phyloP scores from a whole-genome alignment of 352 stramenopile species.

The Phytophthora quininea region DNA sequence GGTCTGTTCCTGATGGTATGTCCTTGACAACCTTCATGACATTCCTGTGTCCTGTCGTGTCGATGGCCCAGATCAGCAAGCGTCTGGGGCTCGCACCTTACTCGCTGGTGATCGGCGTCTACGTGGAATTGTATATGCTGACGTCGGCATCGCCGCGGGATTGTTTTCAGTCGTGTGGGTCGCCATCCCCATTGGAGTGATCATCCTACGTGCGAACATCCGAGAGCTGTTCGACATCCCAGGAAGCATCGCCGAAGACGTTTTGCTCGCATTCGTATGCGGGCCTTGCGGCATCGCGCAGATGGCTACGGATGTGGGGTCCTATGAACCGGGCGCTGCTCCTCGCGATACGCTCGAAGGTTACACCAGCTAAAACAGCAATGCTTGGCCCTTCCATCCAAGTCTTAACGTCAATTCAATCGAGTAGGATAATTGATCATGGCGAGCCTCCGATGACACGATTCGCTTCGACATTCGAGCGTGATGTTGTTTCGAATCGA shows the following conservation, averaged over 20 bases:
- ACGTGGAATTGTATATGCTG: too few species aligned
- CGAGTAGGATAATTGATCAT: too few species aligned
- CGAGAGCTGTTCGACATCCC: conserved; percentile 57
- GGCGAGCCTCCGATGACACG: too few species aligned
- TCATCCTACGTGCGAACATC: too few species aligned
- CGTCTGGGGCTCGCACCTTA: conserved; percentile 38
- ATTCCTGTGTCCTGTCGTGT: conserved; percentile 38
- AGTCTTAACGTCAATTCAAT: too few species aligned
- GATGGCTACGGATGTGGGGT: conserved; percentile 53
- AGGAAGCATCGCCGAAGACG: conserved; percentile 40
- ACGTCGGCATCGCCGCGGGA: conserved; percentile 2
- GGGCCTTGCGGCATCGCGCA: conserved; percentile 56
- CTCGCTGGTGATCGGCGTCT: too few species aligned
- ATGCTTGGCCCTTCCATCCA: too few species aligned
- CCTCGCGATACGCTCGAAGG: not conserved
- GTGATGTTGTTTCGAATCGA: too few species aligned
- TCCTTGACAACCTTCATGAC: conserved; percentile 35
- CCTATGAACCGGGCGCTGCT: conserved; percentile 18
- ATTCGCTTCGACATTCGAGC: too few species aligned
- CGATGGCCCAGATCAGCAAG: conserved; percentile 35
- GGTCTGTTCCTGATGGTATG: too few species aligned
- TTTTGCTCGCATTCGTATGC: conserved; percentile 37
- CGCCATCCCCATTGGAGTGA: conserved; percentile 4
- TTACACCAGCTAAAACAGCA: not conserved
- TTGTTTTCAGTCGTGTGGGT: not conserved